Conservation (phyloP, 129 eudicot genomes). For the Cynara cardunculus region DNA sequence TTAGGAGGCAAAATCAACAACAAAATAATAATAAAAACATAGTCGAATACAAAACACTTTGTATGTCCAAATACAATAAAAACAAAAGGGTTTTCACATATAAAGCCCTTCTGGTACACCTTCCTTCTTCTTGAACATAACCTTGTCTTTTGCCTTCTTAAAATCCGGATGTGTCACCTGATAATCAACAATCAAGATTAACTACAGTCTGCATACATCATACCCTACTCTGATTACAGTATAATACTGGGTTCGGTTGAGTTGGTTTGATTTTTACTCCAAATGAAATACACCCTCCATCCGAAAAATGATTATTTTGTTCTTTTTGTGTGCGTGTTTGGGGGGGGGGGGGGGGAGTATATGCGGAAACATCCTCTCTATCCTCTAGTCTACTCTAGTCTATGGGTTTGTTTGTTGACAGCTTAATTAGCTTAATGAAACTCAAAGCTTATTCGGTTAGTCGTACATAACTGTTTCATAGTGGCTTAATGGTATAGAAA, state of each 20-base stretch:
- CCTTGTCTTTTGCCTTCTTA: conserved; percentile 96
- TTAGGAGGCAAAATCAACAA: background rate
- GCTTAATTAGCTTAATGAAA: no score
- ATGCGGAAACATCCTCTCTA: no score
- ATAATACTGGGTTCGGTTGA: background rate
- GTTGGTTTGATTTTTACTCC: no score
- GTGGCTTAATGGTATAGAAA: no score
- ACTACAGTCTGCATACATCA: background rate
- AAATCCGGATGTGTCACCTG: conserved; percentile 91
- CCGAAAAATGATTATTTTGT: no score
- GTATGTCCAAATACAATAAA: background rate
- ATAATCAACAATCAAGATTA: background rate
- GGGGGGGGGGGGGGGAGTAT: no score
- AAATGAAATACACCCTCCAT: no score
- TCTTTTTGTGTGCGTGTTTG: no score
- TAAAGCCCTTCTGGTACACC: conserved; percentile 96
- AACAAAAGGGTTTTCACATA: conserved; percentile 40
- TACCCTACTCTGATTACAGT: background rate
- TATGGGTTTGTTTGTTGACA: no score
- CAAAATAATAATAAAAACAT: background rate
- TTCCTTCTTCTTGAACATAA: conserved; percentile 94
- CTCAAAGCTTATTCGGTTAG: no score
- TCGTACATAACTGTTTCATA: no score
- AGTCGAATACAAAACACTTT: background rate
- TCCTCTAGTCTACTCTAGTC: no score